Evolutionary conservation across 139 green algal species (phyloP), one percentile per base, ranked within the genome.

Genomic region (Closterium sp.): DNA sequence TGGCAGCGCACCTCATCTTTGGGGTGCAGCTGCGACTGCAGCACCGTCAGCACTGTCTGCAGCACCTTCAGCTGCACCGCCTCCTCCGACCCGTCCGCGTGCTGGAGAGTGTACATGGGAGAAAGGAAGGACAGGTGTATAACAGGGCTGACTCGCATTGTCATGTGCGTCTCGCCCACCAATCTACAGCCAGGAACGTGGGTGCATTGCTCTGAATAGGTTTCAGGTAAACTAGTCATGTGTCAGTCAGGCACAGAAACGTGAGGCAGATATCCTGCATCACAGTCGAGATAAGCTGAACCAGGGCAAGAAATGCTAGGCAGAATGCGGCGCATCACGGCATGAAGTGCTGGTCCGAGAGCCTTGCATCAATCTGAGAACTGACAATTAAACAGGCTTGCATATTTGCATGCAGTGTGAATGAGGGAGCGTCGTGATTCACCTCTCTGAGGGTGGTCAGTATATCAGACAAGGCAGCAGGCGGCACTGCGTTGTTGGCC

Each of bases 51-150:
- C 0, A 96, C 94, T 13, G 96, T 97, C 92, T 98, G 97, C 93
- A 98, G 95, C 85, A 96, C 95, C 90, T 98, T 98, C 0, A 98
- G 95, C 94, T 98, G 96, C 31, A 97, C 97, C 29, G 86, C 92
- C 32, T 98, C 97, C 87, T 98, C 97, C 13, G 84, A 28, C 7
- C 13, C 24, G 87, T 95, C 91, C 9, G 91, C n/a, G 22, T 93
- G 86, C 92, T 93, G 38, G 38, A 9, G 38, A 50, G 38, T 7
- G 89, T 50, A 70, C 34, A 31, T 13, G 27, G 62, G 62, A 13
- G 17, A 13, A 13, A 79, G 62, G 62, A 24, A 79, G 10, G 19
- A 79, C 62, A 24, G 62, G 19, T 79, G 62, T 13, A 79, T 7
- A 13, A 79, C 62, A 79, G 17, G 62, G 17, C 62, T 79, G 62